Evolutionary conservation across 2,329 filamentous ascomycete species (phyloP).

Genomic region (Neofusicoccum umdonicola): DNA sequence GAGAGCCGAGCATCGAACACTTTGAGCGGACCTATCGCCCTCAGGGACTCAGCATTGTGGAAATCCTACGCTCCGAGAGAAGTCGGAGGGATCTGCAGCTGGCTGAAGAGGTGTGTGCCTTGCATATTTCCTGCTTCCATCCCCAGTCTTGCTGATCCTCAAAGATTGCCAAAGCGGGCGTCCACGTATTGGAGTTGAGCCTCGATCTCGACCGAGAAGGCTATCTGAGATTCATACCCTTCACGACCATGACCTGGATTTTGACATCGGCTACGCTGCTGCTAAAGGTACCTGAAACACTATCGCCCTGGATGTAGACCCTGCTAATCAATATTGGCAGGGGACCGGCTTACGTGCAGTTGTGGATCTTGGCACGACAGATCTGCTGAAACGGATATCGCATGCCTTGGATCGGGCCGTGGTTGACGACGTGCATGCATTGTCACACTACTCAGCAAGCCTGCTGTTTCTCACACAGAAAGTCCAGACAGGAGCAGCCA

Average conservation of each 20-base stretch:
- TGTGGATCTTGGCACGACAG: not conserved
- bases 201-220: not conserved
- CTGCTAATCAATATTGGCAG: not conserved
- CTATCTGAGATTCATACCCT: not conserved
- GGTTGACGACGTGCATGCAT: not conserved
- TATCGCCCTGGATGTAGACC: not conserved
- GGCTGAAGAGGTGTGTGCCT: not conserved
- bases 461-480: not conserved
- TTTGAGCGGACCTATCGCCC: not conserved
- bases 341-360: not conserved
- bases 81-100: not conserved
- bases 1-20: not conserved
- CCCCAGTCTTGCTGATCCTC: not conserved
- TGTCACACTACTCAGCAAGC: not conserved
- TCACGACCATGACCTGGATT: not conserved
- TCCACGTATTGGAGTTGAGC: not conserved
- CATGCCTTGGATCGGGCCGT: not conserved
- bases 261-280: not conserved
- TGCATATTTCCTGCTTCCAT: not conserved
- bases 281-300: not conserved
- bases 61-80: not conserved
- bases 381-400: not conserved
- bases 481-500: not conserved
- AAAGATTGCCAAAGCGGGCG: not conserved
- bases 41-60: not conserved